A percentile compares a stretch with the other conserved stretches of the same genome.
Conservation (phyloP, 2,329 filamentous ascomycete genomes). For the Aphanoascus verrucosus region DNA sequence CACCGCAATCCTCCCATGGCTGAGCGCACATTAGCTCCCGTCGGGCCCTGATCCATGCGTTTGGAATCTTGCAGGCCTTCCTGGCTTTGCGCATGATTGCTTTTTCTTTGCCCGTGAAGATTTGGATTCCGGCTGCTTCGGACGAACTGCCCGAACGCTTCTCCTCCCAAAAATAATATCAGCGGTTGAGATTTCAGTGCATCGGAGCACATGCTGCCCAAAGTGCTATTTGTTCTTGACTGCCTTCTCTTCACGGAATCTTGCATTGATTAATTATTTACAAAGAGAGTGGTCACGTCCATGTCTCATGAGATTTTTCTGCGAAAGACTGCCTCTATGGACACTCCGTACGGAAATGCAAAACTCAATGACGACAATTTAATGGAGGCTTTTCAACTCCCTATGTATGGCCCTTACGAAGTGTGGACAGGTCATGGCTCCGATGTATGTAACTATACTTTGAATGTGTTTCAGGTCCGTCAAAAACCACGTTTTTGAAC, state of each 20-base stretch:
- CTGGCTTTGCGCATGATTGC: too few relatives aligned
- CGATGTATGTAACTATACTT: too few relatives aligned
- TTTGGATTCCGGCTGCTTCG: background rate
- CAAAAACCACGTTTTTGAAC: background rate
- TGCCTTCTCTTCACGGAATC: background rate
- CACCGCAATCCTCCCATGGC: background rate
- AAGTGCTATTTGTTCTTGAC: background rate
- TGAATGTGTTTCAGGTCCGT: too few relatives aligned
- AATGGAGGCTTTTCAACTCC: too few relatives aligned
- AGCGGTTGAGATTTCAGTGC: background rate
- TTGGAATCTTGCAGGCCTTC: too few relatives aligned
- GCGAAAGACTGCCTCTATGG: too few relatives aligned
- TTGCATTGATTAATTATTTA: background rate
- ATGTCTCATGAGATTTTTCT: background rate
- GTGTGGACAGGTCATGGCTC: too few relatives aligned
- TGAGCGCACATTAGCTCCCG: too few relatives aligned
- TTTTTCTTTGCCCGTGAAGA: background rate
- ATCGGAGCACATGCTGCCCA: background rate
- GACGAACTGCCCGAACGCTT: background rate
- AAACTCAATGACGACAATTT: too few relatives aligned
- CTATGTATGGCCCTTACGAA: too few relatives aligned
- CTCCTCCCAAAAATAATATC: background rate
- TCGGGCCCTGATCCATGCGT: too few relatives aligned
- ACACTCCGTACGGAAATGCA: too few relatives aligned
- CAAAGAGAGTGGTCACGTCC: background rate